Evolutionary conservation across 2,329 filamentous ascomycete species (phyloP).

Genomic region (Sphaerulina populicola): DNA sequence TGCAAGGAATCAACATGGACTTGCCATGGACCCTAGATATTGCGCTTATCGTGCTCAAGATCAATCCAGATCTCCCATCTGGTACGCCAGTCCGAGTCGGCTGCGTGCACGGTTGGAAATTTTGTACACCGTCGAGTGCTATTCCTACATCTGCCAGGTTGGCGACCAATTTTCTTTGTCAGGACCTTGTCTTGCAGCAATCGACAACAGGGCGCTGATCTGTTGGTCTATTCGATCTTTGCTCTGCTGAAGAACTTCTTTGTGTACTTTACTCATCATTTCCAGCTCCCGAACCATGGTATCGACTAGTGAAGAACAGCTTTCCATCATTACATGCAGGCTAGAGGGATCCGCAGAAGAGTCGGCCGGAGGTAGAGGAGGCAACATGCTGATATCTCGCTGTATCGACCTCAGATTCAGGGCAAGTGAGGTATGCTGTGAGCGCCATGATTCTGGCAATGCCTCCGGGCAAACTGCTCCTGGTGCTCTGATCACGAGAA

Average conservation of each 20-base stretch:
- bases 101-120: too few species aligned
- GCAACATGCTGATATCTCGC: conserved; percentile 43
- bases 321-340: conserved; percentile 43
- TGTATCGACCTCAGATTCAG: conserved; percentile 51
- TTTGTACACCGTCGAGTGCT: too few species aligned
- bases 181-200: conserved; percentile 4
- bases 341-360: conserved; percentile 28
- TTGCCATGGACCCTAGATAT: too few species aligned
- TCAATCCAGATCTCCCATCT: too few species aligned
- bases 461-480: conserved; percentile 48
- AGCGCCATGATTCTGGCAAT: conserved; percentile 52
- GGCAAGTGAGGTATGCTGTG: conserved; percentile 47
- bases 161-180: conserved; percentile 24
- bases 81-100: too few species aligned
- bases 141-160: conserved; percentile 20
- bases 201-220: conserved; percentile 18
- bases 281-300: conserved; percentile 56
- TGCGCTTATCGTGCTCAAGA: too few species aligned
- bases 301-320: conserved; percentile 44
- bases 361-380: conserved; percentile 25
- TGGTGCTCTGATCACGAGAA: conserved; percentile 18
- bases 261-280: conserved; percentile 56
- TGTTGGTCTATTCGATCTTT: conserved; percentile 48
- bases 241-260: conserved; percentile 50
- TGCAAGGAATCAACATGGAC: too few species aligned